Conservation (phyloP, 768 basidiomycete genomes). For the Lyophyllum semitale region DNA sequence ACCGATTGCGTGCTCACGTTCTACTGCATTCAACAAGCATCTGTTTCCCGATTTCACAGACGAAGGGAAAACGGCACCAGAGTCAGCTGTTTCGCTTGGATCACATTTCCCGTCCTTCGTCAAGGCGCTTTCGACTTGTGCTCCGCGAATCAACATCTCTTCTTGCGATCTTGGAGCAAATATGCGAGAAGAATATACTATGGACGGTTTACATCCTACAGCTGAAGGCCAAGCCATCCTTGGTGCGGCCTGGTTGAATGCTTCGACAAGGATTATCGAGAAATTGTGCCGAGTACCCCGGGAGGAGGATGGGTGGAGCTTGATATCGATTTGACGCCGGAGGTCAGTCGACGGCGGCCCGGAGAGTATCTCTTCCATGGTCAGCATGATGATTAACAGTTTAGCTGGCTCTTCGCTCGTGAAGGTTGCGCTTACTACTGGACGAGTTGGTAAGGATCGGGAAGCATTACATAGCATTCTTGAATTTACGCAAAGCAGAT, state of each 20-base stretch:
- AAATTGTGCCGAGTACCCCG: too few relatives aligned
- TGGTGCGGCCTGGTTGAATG: slow-evolving; percentile 3
- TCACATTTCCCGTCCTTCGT: slow-evolving; percentile 3
- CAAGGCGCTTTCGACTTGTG: not conserved
- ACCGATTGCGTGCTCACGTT: too few relatives aligned
- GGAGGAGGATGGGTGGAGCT: too few relatives aligned
- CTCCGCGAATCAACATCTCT: not conserved
- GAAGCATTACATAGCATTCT: too few relatives aligned
- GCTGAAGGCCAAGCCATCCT: slow-evolving; percentile 7
- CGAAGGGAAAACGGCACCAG: not conserved
- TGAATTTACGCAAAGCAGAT: too few relatives aligned
- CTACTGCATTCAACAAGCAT: not conserved
- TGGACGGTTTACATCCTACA: slow-evolving; percentile 14
- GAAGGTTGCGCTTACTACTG: too few relatives aligned
- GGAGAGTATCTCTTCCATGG: too few relatives aligned
- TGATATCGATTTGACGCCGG: too few relatives aligned
- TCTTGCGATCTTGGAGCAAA: not conserved
- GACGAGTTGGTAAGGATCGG: too few relatives aligned
- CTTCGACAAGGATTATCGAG: not conserved
- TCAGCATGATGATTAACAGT: too few relatives aligned
- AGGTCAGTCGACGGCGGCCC: too few relatives aligned
- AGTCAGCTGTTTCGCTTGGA: not conserved
- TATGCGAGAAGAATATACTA: not conserved
- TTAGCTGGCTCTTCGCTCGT: too few relatives aligned
- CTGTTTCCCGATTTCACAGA: slow-evolving; percentile 6